Conservation (phyloP, 1,139 yeast species). For the Magnusiomyces ingens region DNA sequence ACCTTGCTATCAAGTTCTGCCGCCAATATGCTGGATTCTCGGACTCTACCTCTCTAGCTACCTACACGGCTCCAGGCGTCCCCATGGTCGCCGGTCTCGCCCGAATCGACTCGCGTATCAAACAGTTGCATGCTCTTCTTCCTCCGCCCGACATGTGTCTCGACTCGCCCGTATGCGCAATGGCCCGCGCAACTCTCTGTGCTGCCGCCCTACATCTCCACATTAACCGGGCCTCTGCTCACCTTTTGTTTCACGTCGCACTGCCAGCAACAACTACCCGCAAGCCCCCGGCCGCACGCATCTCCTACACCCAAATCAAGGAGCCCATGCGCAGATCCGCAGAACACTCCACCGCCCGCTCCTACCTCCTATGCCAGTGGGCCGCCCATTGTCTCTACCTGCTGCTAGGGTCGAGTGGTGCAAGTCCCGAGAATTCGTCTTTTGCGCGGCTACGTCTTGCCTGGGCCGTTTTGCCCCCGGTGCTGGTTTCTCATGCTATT, state of each 20-base stretch:
- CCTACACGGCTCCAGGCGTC: neutral
- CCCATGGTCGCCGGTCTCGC: neutral
- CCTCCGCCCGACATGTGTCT: slow-evolving; percentile 2
- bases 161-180: neutral
- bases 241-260: neutral
- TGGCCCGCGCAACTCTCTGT: slow-evolving; percentile 8
- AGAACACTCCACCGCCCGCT: neutral
- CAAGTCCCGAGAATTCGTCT: too few species aligned
- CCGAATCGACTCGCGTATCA: slow-evolving; percentile 2
- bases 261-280: neutral
- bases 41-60: neutral
- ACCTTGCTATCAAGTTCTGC: slow-evolving; percentile 4
- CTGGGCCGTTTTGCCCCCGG: too few species aligned
- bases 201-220: slow-evolving; percentile 4
- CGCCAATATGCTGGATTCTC: neutral
- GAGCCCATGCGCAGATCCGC: neutral
- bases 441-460: too few species aligned
- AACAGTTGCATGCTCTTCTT: slow-evolving; percentile 3
- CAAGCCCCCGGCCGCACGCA: neutral
- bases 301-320: neutral
- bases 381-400: slow-evolving; percentile 7
- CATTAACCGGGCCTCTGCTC: slow-evolving; percentile 3
- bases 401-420: neutral
- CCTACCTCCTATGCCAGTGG: slow-evolving; percentile 10
- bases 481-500: too few species aligned